phyloP scores from a whole-genome alignment of 345 rosid species.

The Gossypium anomalum region DNA sequence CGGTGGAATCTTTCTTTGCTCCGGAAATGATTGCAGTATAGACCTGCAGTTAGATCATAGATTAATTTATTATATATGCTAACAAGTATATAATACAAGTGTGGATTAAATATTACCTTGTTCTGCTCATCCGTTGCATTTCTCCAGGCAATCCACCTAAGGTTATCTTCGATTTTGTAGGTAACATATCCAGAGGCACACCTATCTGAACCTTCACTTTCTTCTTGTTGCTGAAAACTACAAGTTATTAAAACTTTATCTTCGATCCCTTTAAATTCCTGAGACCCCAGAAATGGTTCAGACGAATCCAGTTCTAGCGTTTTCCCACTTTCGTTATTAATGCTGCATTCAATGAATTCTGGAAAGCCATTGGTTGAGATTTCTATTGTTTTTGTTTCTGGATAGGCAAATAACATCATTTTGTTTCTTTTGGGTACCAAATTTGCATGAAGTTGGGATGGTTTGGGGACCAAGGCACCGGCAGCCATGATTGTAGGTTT shows the following conservation, averaged over 20 bases:
- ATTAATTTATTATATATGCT: too few species aligned
- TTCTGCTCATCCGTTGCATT: neutral
- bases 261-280: neutral
- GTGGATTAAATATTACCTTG: neutral
- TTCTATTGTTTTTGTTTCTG: neutral
- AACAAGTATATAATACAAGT: too few species aligned
- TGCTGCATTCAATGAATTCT: too few species aligned
- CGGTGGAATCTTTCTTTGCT: too few species aligned
- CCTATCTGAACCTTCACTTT: neutral
- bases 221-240: neutral
- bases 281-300: neutral
- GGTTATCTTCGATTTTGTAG: neutral
- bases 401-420: neutral
- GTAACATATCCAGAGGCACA: neutral
- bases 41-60: neutral
- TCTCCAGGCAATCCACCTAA: neutral
- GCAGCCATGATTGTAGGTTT: neutral
- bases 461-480: neutral
- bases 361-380: neutral
- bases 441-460: neutral
- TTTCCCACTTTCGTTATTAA: neutral
- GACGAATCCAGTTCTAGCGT: neutral
- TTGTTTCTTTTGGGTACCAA: neutral
- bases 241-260: rapidly evolving
- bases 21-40: neutral